Evolutionary conservation across 495 filamentous ascomycete species (phyloP), one percentile per base, ranked within the genome.

Genomic region (Podospora pseudocomata): DNA sequence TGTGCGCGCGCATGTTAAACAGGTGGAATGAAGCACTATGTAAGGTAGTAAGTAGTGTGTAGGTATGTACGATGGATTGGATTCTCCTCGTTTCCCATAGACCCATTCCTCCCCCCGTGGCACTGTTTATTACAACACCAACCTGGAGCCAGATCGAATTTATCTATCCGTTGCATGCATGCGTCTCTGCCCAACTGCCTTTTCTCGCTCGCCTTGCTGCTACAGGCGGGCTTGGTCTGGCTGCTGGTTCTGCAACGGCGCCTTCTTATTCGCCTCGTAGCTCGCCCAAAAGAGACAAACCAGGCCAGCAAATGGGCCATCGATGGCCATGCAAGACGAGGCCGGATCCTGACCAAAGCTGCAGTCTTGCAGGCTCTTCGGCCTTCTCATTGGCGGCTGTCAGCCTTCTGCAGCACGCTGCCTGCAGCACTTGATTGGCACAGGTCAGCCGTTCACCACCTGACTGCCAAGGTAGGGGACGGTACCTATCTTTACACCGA

Each of bases 321-420:
- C 34, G 0, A 39, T 39, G 34, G 34, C 3, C 30, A 32, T 32
- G 30, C 30, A 32, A 7, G 30, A 32, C 30, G 23, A 23, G 23
- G 23, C 23, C 23, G 23, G 23, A 23, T 23, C 11, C 34, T 39
- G 34, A 39, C 34, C 34, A 39, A 11, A 39, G 34, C 34, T 39
- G 34, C 34, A 39, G 34, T 39, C 34, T 39, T 39, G 34, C 34
- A 49, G 39, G 15, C 34, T 58, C 65, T 7, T 62, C 59, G 26
- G 58, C 39, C 63, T 60, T 44, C 49, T 70, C 72, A 74, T 76
- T 75, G 75, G 74, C 64, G 71, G 62, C 34, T 49, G 61, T 66
- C 69, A 75, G 71, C 75, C 73, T 77, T 73, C 67, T 74, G 75
- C 75, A 75, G 69, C 62, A 69, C 57, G 53, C 70, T 72, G 71